Conservation (phyloP, 2,329 filamentous ascomycete species). For the Nemania bipapillata region DNA sequence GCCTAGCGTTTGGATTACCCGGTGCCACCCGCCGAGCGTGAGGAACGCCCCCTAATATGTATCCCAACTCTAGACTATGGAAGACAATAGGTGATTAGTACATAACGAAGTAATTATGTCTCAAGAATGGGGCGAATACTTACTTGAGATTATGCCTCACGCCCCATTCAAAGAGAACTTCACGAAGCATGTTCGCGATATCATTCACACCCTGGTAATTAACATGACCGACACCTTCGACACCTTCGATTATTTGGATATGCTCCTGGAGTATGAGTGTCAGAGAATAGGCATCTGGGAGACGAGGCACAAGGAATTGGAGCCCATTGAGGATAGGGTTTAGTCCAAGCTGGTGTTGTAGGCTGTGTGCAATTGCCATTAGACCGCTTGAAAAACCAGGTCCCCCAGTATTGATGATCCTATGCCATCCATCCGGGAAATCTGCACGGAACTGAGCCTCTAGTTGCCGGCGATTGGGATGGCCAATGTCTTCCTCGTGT, state of each 20-base stretch:
- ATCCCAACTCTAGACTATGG: conserved; percentile 21
- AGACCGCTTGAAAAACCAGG: conserved; percentile 32
- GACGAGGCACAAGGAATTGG: not conserved
- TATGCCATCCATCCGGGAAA: conserved; percentile 29
- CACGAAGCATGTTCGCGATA: not conserved
- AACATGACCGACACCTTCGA: too few species aligned
- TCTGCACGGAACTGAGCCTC: not conserved
- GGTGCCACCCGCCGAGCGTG: too few species aligned
- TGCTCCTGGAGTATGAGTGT: not conserved
- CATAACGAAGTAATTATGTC: not conserved
- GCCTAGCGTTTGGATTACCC: not conserved
- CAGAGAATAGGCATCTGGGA: conserved; percentile 15
- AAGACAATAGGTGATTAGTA: not conserved
- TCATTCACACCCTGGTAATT: too few species aligned
- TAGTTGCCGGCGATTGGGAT: not conserved
- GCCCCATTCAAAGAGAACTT: conserved; percentile 18
- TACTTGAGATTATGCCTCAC: conserved; percentile 1
- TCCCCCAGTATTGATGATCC: conserved; percentile 8
- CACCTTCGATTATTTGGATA: too few species aligned
- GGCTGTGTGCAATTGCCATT: conserved; percentile 33
- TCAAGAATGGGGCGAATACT: not conserved
- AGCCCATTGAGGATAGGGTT: conserved; percentile 25
- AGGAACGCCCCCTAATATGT: not conserved
- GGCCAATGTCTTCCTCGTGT: not conserved
- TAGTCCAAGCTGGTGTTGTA: conserved; percentile 28